Evolutionary conservation across 2,329 filamentous ascomycete species (phyloP), one percentile per base, ranked within the genome.

Genomic region (Aplosporella prunicola): DNA sequence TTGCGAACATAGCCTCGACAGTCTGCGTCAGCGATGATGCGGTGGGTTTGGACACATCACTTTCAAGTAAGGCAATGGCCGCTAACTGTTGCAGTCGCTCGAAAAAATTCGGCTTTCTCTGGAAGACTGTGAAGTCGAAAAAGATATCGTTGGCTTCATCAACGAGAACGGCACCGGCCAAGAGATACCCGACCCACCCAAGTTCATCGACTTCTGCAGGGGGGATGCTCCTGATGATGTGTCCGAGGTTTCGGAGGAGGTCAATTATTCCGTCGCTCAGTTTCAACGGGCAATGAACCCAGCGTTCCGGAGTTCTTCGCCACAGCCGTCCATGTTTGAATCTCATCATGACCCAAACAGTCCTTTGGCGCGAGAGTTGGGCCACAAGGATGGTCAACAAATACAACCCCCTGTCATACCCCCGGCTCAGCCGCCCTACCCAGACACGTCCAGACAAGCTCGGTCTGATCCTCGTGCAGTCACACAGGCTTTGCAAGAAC

Each of bases 121-220:
- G 3, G 93, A 98, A 63, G 83, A 84, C 53, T 93, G 93, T 64
- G 91, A 98, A 51, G 91, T 98, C 2, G 88, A 95, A 58, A 93
- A 89, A 58, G 93, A 98, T 57, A 95, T 98, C 45, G 66, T 77
- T 15, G 68, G 63, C 45, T 98, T 98, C 65, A 98, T 98, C 63
- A 81, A 73, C 45, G 87, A 93, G 32, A 75, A 66, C 46, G 89
- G 89, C 15, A 98, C 91, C 3, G 88, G 91, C 5, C 89, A 96
- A 60, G 93, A 98, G 58, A 98, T 98, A 31, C 93, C 91, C 2
- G 91, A 95, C 58, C 78, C 91, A 16, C 91, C 91, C 28, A 95
- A 87, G 60, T 98, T 95, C 60, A 95, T 98, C 75, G 95, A 98
- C 67, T 98, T 96, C 60, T 93, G 86, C 58, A 81, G 91, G 9